Conservation (phyloP, 257 asterid genomes). For the Perilla frutescens region DNA sequence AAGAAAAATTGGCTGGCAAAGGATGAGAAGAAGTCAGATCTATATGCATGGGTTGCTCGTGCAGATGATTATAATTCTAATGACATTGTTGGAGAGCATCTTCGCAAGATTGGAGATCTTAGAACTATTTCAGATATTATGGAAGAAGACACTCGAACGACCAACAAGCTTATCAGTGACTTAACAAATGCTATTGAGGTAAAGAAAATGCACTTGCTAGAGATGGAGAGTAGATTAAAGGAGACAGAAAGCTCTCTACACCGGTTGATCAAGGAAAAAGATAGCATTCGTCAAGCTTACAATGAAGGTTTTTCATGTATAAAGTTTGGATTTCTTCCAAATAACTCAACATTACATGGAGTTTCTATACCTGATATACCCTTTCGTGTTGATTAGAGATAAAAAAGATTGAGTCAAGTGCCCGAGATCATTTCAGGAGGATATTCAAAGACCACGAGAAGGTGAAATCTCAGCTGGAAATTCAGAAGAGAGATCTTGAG, state of each 20-base stretch:
- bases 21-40: constrained; percentile 47
- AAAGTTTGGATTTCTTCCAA: constrained; percentile 21
- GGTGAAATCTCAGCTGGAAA: constrained; percentile 69
- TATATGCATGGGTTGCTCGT: constrained; percentile 93
- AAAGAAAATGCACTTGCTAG: constrained; percentile 67
- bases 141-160: constrained; percentile 81
- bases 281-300: constrained; percentile 69
- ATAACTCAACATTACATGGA: constrained; percentile 16
- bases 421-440: constrained; percentile 77
- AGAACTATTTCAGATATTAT: constrained; percentile 74
- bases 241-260: constrained; percentile 70
- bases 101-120: constrained; percentile 83
- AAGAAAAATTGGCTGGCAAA: constrained; percentile 65
- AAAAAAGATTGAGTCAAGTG: constrained; percentile 75
- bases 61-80: constrained; percentile 72
- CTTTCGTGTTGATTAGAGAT: constrained; percentile 59
- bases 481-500: constrained; percentile 77
- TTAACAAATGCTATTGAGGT: constrained; percentile 72
- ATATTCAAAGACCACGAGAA: constrained; percentile 81
- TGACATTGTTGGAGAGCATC: constrained; percentile 70
- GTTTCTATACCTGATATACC: constrained; percentile 34
- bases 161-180: constrained; percentile 66
- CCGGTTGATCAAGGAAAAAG: constrained; percentile 65
- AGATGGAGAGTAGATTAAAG: constrained; percentile 65
- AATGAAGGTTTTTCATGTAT: constrained; percentile 66